These are phyloP conservation scores for Orbilia javanica DNA, from an alignment of 2,329 filamentous ascomycete species.

Conservation along the genomic window DNA sequence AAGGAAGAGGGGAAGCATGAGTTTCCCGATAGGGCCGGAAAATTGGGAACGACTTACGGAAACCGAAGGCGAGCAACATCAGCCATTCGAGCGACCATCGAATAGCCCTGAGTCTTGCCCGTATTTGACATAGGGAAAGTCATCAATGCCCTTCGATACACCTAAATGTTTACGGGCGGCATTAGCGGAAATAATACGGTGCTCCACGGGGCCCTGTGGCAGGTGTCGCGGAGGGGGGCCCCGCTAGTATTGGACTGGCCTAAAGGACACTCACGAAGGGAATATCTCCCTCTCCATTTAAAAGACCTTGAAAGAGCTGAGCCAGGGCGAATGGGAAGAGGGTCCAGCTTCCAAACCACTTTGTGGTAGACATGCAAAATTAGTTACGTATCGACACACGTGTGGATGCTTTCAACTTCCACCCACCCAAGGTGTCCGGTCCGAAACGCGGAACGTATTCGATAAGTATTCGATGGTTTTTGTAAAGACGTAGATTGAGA, in stretches of 20 bases:
- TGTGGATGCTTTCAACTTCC: not conserved
- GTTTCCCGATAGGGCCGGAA: not conserved
- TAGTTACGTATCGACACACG: not conserved
- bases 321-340: slow-evolving; percentile 39
- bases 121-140: slow-evolving; percentile 26
- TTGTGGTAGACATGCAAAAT: not conserved
- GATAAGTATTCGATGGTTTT: slow-evolving; percentile 48
- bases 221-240: too few species aligned
- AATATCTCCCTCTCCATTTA: slow-evolving; percentile 12
- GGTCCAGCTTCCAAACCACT: slow-evolving; percentile 54
- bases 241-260: not conserved
- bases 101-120: not conserved
- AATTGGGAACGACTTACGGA: slow-evolving; percentile 27
- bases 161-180: not conserved
- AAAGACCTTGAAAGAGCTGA: slow-evolving; percentile 40
- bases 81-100: slow-evolving; percentile 5
- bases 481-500: slow-evolving; percentile 44
- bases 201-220: too few species aligned
- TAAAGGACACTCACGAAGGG: slow-evolving; percentile 29
- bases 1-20: not conserved
- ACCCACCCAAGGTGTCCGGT: slow-evolving; percentile 34
- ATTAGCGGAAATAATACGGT: not conserved
- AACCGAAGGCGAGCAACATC: slow-evolving; percentile 36
- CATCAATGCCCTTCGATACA: slow-evolving; percentile 34
- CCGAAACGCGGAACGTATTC: slow-evolving; percentile 23